phyloP scores from a whole-genome alignment of 345 rosid species.

The Linum tenue region DNA sequence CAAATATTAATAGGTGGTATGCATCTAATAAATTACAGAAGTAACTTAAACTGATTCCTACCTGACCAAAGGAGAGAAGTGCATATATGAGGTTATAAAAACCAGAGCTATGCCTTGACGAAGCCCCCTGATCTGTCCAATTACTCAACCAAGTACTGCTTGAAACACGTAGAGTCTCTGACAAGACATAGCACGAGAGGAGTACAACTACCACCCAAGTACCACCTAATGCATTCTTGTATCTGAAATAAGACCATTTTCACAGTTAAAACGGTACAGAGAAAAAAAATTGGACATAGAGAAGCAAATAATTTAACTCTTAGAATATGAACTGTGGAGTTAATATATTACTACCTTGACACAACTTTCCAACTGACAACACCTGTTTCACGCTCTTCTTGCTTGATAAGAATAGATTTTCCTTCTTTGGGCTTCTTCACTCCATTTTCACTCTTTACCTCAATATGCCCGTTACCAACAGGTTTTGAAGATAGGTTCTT shows the following conservation, averaged over 20 bases:
- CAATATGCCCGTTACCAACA: slow-evolving; percentile 48
- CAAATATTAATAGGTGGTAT: not conserved
- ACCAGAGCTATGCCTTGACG: slow-evolving; percentile 43
- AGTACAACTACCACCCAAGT: slow-evolving; percentile 81
- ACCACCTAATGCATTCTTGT: slow-evolving; percentile 95
- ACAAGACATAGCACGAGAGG: slow-evolving; percentile 57
- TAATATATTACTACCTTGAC: slow-evolving; percentile 38
- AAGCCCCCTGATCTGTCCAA: slow-evolving; percentile 77
- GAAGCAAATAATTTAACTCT: not conserved
- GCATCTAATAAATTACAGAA: not conserved
- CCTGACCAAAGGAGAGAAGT: slow-evolving; percentile 78
- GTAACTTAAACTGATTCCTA: slow-evolving; percentile 21
- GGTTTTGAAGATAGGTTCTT: slow-evolving; percentile 31
- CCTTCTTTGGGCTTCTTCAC: slow-evolving; percentile 47
- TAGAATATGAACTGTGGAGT: not conserved
- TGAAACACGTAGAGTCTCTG: slow-evolving; percentile 80
- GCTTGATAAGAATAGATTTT: slow-evolving; percentile 87
- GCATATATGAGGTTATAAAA: slow-evolving; percentile 74
- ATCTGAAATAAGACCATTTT: slow-evolving; percentile 37
- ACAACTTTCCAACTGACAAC: slow-evolving; percentile 76
- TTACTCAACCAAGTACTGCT: slow-evolving; percentile 94
- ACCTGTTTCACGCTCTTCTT: slow-evolving; percentile 96
- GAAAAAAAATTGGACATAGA: not conserved
- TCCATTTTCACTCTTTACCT: slow-evolving; percentile 30
- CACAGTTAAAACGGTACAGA: not conserved